phyloP scores from a whole-genome alignment of 2,329 filamentous ascomycete genomes.

The Apiospora rasikravindrae region DNA sequence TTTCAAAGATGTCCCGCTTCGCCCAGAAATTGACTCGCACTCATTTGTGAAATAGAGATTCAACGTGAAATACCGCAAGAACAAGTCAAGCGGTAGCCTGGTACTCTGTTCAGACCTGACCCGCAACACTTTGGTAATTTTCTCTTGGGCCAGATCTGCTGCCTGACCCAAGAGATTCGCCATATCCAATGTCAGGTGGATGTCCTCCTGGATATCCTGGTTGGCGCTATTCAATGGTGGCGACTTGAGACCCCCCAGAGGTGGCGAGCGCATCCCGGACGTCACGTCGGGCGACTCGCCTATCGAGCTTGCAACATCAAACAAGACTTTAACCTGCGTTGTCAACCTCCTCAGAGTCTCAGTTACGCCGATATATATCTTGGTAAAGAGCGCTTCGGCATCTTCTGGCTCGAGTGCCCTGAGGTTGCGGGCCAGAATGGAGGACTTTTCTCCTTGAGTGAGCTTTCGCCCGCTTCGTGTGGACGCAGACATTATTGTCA shows the following conservation, averaged over 20 bases:
- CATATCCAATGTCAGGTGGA: conserved; percentile 78
- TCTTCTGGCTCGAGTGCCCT: conserved; percentile 82
- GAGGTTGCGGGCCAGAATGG: conserved; percentile 85
- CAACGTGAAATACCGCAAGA: conserved; percentile 81
- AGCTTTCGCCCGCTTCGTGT: conserved; percentile 72
- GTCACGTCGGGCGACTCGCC: conserved; percentile 46
- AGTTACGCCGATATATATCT: conserved; percentile 85
- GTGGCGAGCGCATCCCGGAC: conserved; percentile 51
- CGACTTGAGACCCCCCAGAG: conserved; percentile 46
- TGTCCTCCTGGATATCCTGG: conserved; percentile 68
- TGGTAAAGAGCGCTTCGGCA: conserved; percentile 80
- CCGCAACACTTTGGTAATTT: conserved; percentile 75
- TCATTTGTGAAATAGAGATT: conserved; percentile 86
- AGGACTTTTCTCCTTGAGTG: conserved; percentile 87
- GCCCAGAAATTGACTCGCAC: conserved; percentile 82
- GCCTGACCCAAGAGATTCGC: conserved; percentile 79
- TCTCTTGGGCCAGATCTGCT: conserved; percentile 81
- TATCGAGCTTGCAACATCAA: conserved; percentile 87
- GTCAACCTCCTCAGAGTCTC: conserved; percentile 85
- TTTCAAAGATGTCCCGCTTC: conserved; percentile 77
- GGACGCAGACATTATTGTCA: conserved; percentile 85
- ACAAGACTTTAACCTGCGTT: conserved; percentile 90
- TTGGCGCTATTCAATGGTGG: conserved; percentile 57
- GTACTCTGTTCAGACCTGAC: conserved; percentile 78
- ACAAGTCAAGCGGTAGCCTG: conserved; percentile 69